Base-by-base conservation (phyloP, 73 alveolate species). In the Paramecium biaurelia region DNA sequence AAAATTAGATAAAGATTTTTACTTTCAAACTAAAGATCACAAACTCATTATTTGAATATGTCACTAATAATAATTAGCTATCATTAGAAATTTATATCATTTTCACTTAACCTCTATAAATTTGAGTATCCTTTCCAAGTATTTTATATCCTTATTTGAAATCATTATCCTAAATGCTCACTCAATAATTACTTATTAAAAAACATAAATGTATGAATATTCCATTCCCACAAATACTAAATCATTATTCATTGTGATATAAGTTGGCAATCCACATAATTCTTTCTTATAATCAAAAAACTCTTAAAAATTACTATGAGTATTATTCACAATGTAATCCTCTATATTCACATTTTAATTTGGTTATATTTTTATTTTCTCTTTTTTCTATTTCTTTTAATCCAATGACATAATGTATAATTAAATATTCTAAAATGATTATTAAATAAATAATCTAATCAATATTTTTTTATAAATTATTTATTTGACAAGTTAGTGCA, bases 161-260 rank as follows among this genome's bases (percentile, higher is more conserved):
- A 35, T 72, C 86, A 38, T 23, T 35, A 72, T 72, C 86, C 86
- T 72, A 63, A 63, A n/a, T 53, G 68, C 24, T 30, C 34, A 63
- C 45, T 63, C 26, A 53, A 53, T 53, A 53, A 63, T 63, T 72
- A 72, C 86, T 35, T 72, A 42, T 38, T 72, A 35, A 15, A 72
- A 72, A 28, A 72, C 59, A 38, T 35, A 72, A 28, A 72, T 38
- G 24, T 35, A 72, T 0, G 86, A 72, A n/a, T 32, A 72, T 18
- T 72, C 86, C 56, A 38, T 72, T 37, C 86, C 86, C 2, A 72
- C 86, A 35, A 72, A 72, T 6, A 72, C 58, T 35, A 72, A 37
- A 35, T 72, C 86, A 72, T 72, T 38, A 37, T 72, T 72, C 58
- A 72, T 72, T 12, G 32, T 72, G 7, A 72, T 72, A 67, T 14